These are phyloP conservation scores for Davidsoniella australis DNA, from an alignment of 2,329 filamentous ascomycete genomes.

Conservation along the genomic window DNA sequence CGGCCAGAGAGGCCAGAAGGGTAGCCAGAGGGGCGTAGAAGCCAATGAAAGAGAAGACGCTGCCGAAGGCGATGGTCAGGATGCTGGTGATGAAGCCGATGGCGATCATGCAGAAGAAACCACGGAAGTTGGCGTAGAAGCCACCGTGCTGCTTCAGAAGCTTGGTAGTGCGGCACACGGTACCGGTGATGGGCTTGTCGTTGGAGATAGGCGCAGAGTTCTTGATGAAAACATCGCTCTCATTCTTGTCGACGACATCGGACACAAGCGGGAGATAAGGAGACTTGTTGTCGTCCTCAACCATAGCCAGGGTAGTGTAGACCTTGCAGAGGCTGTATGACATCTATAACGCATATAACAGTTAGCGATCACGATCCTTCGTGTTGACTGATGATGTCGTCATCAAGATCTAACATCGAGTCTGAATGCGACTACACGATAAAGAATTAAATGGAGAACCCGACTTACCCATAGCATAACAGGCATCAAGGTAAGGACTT, in stretches of 20 bases:
- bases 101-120: constrained; percentile 34
- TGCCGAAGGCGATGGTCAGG: constrained; percentile 23
- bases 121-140: constrained; percentile 49
- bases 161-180: constrained; percentile 32
- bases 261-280: constrained; percentile 37
- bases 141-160: constrained; percentile 47
- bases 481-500: constrained; percentile 1
- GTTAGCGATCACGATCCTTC: neutral
- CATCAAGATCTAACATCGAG: neutral
- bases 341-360: constrained; percentile 20
- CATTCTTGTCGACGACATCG: constrained; percentile 21
- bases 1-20: constrained; percentile 35
- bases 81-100: constrained; percentile 28
- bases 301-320: constrained; percentile 37
- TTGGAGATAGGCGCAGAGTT: constrained; percentile 19
- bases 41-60: constrained; percentile 28
- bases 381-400: neutral
- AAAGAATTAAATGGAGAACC: neutral
- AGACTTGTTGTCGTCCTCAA: constrained; percentile 40
- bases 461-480: constrained; percentile 10
- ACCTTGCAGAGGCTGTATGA: constrained; percentile 33
- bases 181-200: constrained; percentile 29
- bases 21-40: constrained; percentile 18
- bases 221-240: constrained; percentile 17
- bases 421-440: neutral